Base-by-base conservation (phyloP, 805 yeast species). In the Grigorovia yakushimaensis region DNA sequence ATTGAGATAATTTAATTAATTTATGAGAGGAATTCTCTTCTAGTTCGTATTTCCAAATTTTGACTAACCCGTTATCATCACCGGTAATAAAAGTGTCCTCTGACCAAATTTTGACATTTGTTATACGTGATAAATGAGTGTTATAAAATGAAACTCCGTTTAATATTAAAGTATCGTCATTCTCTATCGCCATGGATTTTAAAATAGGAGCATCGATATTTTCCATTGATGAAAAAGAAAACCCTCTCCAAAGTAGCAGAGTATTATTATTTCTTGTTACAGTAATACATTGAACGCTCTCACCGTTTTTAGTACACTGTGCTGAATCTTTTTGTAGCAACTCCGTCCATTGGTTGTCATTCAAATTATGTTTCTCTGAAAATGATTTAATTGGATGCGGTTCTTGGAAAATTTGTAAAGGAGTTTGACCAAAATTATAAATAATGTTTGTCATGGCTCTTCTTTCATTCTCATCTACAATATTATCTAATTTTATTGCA, bases 401-500 rank as follows among this genome's bases (percentile, higher is more conserved):
- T 45, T 73, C 74, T 17, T 67, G 69, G 55, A 88, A 86, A 10
- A 88, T 67, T 54, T 83, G 85, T 43, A 75, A 59, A 1, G 96
- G 96, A 0, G 95, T 88, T 60, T 88, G 96, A 0, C 96, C 96
- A 71, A 88, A 88, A 63, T 88, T 88, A 60, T 88, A 93, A 45
- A 88, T 88, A 55, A 84, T 84, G 1, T 95, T 89, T 20, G 87
- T 83, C 2, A 84, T 73, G 1, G 95, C 91, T 37, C 79, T 71
- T 52, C 81, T 73, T 62, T 88, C 95, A 51, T 75, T 72, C 36
- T 80, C 87, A 58, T 87, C 89, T 50, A 77, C 72, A 48, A 88
- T 82, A 20, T 72, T 73, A 51, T 86, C 95, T 46, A 88, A 66
- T 59, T 88, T 79, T 18, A 85, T 81, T 0, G 89, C 86, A 2